phyloP scores from a whole-genome alignment of 169 alveolate species.

The Plasmodium billcollinsi region DNA sequence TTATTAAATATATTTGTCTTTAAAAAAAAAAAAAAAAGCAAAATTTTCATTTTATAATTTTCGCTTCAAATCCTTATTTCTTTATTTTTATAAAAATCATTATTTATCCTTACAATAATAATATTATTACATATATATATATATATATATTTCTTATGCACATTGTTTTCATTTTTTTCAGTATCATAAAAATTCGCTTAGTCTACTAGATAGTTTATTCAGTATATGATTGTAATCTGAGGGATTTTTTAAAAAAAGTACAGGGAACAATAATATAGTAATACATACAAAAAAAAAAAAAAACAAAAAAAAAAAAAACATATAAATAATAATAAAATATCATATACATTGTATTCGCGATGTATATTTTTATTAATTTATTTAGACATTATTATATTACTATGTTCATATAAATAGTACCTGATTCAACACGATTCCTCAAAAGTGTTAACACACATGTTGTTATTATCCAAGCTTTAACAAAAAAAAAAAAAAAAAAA shows the following conservation, averaged over 20 bases:
- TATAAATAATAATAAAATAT: background rate
- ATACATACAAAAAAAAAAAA: background rate
- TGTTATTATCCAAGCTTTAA: slow-evolving; percentile 18
- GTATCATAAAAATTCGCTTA: slow-evolving; percentile 35
- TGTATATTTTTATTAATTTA: background rate
- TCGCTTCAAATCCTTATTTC: background rate
- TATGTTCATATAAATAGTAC: background rate
- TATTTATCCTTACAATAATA: background rate
- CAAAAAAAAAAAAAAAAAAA: slow-evolving; percentile 4
- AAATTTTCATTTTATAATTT: background rate
- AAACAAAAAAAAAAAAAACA: background rate
- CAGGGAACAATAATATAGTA: background rate
- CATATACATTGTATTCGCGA: background rate
- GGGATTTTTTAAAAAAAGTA: background rate
- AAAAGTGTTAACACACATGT: slow-evolving; percentile 16
- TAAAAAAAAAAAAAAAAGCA: background rate
- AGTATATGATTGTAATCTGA: slow-evolving; percentile 39
- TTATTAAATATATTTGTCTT: too few species aligned
- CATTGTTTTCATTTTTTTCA: too few species aligned
- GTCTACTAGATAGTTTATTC: slow-evolving; percentile 41
- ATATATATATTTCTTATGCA: too few species aligned
- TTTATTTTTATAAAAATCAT: background rate
- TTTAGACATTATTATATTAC: background rate
- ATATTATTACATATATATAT: background rate
- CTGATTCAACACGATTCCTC: slow-evolving; percentile 42